A percentile compares a stretch with the other conserved stretches of the same genome.
These are phyloP conservation scores for Schizophyllum commune DNA, from an alignment of 1,284 basidiomycete genomes.

Conservation along the genomic window DNA sequence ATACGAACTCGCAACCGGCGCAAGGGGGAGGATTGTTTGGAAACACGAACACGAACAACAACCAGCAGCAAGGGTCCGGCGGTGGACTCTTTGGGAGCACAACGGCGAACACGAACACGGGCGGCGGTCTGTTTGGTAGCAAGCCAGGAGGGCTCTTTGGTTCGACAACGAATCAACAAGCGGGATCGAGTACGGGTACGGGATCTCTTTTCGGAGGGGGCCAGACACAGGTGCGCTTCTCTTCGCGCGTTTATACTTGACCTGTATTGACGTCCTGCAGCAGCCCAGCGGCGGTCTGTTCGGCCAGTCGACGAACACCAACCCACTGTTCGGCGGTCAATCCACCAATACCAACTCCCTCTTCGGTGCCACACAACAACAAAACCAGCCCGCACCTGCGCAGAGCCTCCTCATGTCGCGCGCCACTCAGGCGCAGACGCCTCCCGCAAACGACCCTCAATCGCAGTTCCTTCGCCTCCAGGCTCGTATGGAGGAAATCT, in stretches of 20 bases:
- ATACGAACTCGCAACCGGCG: slow-evolving; percentile 13
- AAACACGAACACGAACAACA: slow-evolving; percentile 6
- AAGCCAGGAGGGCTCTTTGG: slow-evolving; percentile 22
- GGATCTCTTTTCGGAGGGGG: slow-evolving; percentile 9
- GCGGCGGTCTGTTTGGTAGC: slow-evolving; percentile 24
- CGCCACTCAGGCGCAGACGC: slow-evolving; percentile 4
- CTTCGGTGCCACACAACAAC: slow-evolving; percentile 13
- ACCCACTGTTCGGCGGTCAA: neutral
- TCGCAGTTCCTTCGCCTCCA: slow-evolving; percentile 50
- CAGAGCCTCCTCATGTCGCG: slow-evolving; percentile 16
- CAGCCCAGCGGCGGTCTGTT: slow-evolving; percentile 8
- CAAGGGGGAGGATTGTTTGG: slow-evolving; percentile 7
- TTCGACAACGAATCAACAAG: slow-evolving; percentile 11
- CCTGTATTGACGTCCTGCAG: slow-evolving; percentile 7
- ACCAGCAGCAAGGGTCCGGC: neutral
- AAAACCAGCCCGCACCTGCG: slow-evolving; percentile 20
- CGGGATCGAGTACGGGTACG: slow-evolving; percentile 9
- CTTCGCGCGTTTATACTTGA: slow-evolving; percentile 12
- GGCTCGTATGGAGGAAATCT: slow-evolving; percentile 60
- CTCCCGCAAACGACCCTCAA: slow-evolving; percentile 49
- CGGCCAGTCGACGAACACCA: slow-evolving; percentile 4
- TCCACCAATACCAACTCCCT: slow-evolving; percentile 1
- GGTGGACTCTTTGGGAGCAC: slow-evolving; percentile 7
- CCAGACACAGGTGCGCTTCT: slow-evolving; percentile 12
- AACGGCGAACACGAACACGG: slow-evolving; percentile 5